Conservation (phyloP, 345 rosid species). For the Xanthoceras sorbifolium region DNA sequence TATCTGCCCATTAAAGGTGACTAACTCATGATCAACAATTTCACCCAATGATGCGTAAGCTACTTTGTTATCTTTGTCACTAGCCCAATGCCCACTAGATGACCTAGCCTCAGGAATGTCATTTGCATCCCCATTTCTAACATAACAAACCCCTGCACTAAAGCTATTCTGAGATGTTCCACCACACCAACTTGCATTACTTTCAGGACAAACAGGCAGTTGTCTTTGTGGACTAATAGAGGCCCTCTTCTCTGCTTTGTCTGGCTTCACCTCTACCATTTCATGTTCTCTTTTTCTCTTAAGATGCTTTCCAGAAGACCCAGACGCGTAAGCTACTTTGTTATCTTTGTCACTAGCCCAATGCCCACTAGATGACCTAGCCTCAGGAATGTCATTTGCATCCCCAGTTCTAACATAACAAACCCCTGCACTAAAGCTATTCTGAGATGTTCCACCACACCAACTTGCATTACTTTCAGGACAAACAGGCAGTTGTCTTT, state of each 20-base stretch:
- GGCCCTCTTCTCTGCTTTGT: slow-evolving; percentile 50
- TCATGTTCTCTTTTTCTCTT: slow-evolving; percentile 53
- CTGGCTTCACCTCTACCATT: slow-evolving; percentile 40
- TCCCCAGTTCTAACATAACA: slow-evolving; percentile 24
- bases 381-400: slow-evolving; percentile 20
- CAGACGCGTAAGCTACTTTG: slow-evolving; percentile 22
- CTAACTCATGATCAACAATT: slow-evolving; percentile 25
- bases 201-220: slow-evolving; percentile 49
- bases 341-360: slow-evolving; percentile 25
- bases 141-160: slow-evolving; percentile 29
- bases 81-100: slow-evolving; percentile 30
- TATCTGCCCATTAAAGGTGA: slow-evolving; percentile 25
- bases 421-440: slow-evolving; percentile 31
- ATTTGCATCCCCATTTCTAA: slow-evolving; percentile 25
- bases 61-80: slow-evolving; percentile 24
- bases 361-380: slow-evolving; percentile 25
- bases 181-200: slow-evolving; percentile 35
- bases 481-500: slow-evolving; percentile 43
- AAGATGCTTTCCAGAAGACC: slow-evolving; percentile 45
- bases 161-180: slow-evolving; percentile 38
- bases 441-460: slow-evolving; percentile 43
- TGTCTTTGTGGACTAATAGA: slow-evolving; percentile 50
- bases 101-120: slow-evolving; percentile 20
- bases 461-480: slow-evolving; percentile 41
- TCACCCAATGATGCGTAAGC: slow-evolving; percentile 18